These are phyloP conservation scores for Candolleomyces eurysporus DNA, from an alignment of 768 basidiomycete genomes.

Conservation along the genomic window DNA sequence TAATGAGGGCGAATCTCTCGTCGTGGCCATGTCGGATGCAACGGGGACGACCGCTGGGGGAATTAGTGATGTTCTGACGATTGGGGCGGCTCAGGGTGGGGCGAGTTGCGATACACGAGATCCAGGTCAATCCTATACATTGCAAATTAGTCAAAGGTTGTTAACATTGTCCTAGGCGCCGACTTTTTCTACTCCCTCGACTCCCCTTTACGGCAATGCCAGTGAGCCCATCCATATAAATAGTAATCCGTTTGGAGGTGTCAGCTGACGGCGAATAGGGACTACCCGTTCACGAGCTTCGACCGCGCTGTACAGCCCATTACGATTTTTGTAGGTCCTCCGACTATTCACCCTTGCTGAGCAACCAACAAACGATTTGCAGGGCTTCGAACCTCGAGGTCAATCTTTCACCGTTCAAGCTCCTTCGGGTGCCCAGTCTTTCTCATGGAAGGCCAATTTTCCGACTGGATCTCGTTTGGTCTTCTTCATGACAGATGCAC, in stretches of 20 bases:
- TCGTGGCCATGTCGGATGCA: constrained; percentile 27
- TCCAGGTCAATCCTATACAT: constrained; percentile 15
- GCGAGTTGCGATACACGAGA: constrained; percentile 20
- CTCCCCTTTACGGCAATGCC: constrained; percentile 23
- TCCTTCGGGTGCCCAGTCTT: constrained; percentile 16
- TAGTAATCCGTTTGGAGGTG: background rate
- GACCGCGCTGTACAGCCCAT: constrained; percentile 21
- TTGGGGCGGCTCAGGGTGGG: constrained; percentile 16
- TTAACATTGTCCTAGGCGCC: constrained; percentile 12
- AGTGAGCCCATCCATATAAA: constrained; percentile 16
- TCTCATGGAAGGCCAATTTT: constrained; percentile 23
- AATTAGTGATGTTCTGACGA: constrained; percentile 18
- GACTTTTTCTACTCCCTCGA: constrained; percentile 28
- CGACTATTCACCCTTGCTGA: background rate
- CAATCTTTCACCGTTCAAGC: constrained; percentile 20
- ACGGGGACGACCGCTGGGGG: constrained; percentile 24
- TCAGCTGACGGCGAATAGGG: constrained; percentile 11
- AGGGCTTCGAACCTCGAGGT: constrained; percentile 24
- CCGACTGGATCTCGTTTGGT: constrained; percentile 22
- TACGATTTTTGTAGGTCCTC: constrained; percentile 20
- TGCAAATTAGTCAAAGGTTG: background rate
- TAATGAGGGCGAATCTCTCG: constrained; percentile 8
- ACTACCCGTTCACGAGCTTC: constrained; percentile 24
- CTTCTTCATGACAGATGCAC: constrained; percentile 24
- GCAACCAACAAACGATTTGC: background rate